Evolutionary conservation across 2,329 filamentous ascomycete genomes (phyloP).

Genomic region (Neocucurbitaria cava): DNA sequence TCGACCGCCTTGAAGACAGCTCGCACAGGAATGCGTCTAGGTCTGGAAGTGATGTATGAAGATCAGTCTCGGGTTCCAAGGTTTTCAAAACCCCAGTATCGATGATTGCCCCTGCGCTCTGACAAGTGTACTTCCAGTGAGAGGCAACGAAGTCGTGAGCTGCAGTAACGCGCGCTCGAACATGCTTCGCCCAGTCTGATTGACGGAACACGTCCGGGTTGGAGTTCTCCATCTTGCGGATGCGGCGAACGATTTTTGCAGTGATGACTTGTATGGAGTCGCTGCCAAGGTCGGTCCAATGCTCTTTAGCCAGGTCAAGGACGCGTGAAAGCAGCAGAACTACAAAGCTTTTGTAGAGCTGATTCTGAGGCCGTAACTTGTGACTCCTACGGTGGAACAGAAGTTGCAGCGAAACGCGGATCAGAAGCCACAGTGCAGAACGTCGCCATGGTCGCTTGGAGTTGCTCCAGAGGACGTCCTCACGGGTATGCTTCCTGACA

Average conservation of each 20-base stretch:
- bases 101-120: slow-evolving; percentile 5
- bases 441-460: slow-evolving; percentile 55
- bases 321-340: slow-evolving; percentile 57
- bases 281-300: slow-evolving; percentile 11
- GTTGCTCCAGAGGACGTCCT: slow-evolving; percentile 60
- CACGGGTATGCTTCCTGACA: slow-evolving; percentile 62
- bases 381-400: slow-evolving; percentile 32
- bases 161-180: slow-evolving; percentile 3
- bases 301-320: slow-evolving; percentile 3
- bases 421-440: slow-evolving; percentile 63
- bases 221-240: slow-evolving; percentile 30
- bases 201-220: slow-evolving; percentile 7
- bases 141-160: slow-evolving; percentile 15
- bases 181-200: slow-evolving; percentile 6
- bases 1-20: slow-evolving; percentile 8
- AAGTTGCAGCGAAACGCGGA: slow-evolving; percentile 60
- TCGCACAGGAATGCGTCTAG: slow-evolving; percentile 25
- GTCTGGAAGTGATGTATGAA: slow-evolving; percentile 21
- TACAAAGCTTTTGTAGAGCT: slow-evolving; percentile 61
- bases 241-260: slow-evolving; percentile 29
- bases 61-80: slow-evolving; percentile 21
- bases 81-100: slow-evolving; percentile 3
- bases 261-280: slow-evolving; percentile 18
- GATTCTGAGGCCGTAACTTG: background rate
- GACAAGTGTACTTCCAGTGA: slow-evolving; percentile 13